Conservation (phyloP, 139 green algal genomes). For the Astrephomene gubernaculifera region DNA sequence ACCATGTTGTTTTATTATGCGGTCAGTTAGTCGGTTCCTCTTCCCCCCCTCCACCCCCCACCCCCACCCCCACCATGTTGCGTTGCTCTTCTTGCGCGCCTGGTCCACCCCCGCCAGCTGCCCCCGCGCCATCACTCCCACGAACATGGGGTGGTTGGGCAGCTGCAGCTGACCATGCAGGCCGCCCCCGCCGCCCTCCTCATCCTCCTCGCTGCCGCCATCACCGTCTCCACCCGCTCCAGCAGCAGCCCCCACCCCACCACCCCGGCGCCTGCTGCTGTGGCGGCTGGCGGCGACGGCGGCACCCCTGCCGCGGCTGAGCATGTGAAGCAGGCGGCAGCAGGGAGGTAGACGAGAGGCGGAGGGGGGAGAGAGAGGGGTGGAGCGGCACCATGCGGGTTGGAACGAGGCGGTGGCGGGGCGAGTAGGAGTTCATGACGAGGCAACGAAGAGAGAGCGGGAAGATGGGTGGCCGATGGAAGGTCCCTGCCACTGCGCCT, state of each 20-base stretch:
- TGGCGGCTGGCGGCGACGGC: neutral
- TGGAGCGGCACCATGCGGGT: neutral
- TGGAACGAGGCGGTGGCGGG: too few relatives aligned
- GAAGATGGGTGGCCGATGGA: too few relatives aligned
- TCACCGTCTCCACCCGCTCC: neutral
- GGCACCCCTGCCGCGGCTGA: too few relatives aligned
- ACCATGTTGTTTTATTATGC: neutral
- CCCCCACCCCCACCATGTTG: neutral
- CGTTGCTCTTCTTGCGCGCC: neutral
- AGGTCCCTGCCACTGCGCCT: too few relatives aligned
- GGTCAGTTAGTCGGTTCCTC: too few relatives aligned
- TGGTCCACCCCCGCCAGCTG: constrained; percentile 29
- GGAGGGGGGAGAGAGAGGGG: too few relatives aligned
- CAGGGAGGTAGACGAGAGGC: too few relatives aligned
- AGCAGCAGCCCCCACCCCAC: too few relatives aligned
- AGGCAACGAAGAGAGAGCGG: too few relatives aligned
- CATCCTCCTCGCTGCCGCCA: neutral
- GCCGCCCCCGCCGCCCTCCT: neutral
- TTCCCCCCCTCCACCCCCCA: neutral
- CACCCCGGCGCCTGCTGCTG: neutral
- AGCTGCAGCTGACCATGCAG: neutral
- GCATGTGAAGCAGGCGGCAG: too few relatives aligned
- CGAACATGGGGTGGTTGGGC: constrained; percentile 42
- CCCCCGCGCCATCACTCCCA: constrained; percentile 15
- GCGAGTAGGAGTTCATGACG: too few relatives aligned